phyloP scores from a whole-genome alignment of 1,284 basidiomycete genomes.

The Phellinidium pouzarii region DNA sequence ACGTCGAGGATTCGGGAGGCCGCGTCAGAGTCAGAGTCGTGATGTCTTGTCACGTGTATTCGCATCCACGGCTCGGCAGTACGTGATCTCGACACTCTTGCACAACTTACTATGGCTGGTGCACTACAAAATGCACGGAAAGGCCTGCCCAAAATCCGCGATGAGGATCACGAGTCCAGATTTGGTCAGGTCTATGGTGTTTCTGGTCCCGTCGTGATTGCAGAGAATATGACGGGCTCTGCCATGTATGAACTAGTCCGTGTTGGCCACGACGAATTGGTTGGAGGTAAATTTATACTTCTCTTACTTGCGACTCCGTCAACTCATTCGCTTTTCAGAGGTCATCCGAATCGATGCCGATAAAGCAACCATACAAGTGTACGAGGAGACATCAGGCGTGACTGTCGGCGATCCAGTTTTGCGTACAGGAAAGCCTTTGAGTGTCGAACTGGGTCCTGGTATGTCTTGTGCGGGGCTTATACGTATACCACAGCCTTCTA shows the following conservation, averaged over 20 bases:
- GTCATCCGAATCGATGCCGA: conserved; percentile 96
- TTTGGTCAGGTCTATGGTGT: conserved; percentile 93
- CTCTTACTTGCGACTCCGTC: conserved; percentile 15
- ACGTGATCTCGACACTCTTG: conserved; percentile 2
- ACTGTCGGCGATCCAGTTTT: conserved; percentile 98
- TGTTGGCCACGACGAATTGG: conserved; percentile 95
- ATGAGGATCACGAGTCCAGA: conserved; percentile 85
- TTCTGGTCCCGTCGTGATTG: conserved; percentile 94
- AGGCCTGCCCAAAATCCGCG: conserved; percentile 77
- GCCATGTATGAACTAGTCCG: conserved; percentile 97
- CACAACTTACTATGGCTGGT: conserved; percentile 65
- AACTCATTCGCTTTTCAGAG: conserved; percentile 45
- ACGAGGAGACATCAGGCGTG: conserved; percentile 97
- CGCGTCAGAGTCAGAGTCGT: conserved; percentile 26
- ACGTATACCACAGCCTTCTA: not conserved
- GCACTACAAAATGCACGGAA: conserved; percentile 87
- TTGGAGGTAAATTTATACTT: conserved; percentile 57
- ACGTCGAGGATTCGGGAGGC: conserved; percentile 21
- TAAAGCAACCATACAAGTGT: conserved; percentile 99
- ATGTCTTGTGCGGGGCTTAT: conserved; percentile 19
- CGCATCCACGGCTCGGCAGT: not conserved
- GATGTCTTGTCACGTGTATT: conserved; percentile 25
- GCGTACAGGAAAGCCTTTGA: conserved; percentile 94
- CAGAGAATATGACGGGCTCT: conserved; percentile 92
- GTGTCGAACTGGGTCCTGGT: conserved; percentile 97